phyloP scores from a whole-genome alignment of 306 rosid species.

The Gillenia trifoliata region DNA sequence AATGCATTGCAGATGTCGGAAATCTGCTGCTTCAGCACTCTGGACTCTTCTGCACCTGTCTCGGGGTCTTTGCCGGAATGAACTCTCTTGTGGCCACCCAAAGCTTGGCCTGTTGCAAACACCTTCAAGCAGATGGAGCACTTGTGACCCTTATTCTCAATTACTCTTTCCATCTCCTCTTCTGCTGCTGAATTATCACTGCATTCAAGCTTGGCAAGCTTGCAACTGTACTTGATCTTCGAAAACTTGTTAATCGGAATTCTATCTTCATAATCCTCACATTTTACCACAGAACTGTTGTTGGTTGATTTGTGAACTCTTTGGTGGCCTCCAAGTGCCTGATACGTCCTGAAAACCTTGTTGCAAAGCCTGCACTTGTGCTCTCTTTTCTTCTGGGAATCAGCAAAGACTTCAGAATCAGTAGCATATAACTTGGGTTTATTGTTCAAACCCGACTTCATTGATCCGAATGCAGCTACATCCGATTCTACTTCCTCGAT shows the following conservation, averaged over 20 bases:
- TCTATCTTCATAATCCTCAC: neutral
- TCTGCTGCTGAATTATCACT: slow-evolving; percentile 3
- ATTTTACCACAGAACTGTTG: neutral
- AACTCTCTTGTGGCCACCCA: slow-evolving; percentile 56
- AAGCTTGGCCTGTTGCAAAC: slow-evolving; percentile 46
- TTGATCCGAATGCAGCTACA: slow-evolving; percentile 3
- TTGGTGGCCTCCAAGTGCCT: slow-evolving; percentile 42
- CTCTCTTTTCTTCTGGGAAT: slow-evolving; percentile 16
- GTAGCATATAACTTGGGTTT: slow-evolving; percentile 3
- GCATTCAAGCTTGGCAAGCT: neutral
- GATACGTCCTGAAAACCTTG: slow-evolving; percentile 26
- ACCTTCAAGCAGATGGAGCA: slow-evolving; percentile 46
- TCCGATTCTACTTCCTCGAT: neutral
- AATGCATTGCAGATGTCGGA: slow-evolving; percentile 13
- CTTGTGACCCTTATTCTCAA: slow-evolving; percentile 23
- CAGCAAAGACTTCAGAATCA: slow-evolving; percentile 10
- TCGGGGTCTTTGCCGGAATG: slow-evolving; percentile 26
- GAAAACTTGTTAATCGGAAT: neutral
- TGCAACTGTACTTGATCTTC: slow-evolving; percentile 7
- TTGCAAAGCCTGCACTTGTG: slow-evolving; percentile 35
- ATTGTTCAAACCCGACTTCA: slow-evolving; percentile 11
- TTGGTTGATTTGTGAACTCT: slow-evolving; percentile 19
- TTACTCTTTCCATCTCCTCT: slow-evolving; percentile 6
- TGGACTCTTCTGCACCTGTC: slow-evolving; percentile 13
- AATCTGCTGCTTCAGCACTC: slow-evolving; percentile 15